These are phyloP conservation scores for Gnaphalium uliginosum DNA, from an alignment of 129 eudicot species.

Conservation along the genomic window DNA sequence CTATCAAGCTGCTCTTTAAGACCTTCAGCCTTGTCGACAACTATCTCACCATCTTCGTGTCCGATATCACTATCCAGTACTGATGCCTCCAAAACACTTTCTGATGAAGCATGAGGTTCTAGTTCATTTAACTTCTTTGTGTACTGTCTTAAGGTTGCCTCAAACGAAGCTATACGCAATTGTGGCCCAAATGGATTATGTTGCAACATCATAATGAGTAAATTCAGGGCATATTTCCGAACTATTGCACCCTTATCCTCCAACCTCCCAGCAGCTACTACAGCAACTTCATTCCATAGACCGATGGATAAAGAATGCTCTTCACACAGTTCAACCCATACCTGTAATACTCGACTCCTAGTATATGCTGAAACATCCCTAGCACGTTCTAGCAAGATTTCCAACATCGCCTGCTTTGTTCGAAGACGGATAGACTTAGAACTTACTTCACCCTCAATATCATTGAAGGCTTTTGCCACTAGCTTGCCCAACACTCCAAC, in stretches of 20 bases:
- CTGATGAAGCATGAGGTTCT: constrained; percentile 51
- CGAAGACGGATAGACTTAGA: constrained; percentile 85
- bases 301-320: constrained; percentile 90
- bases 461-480: constrained; percentile 79
- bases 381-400: constrained; percentile 89
- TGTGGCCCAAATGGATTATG: constrained; percentile 99
- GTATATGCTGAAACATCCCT: constrained; percentile 97
- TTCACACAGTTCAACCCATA: constrained; percentile 94
- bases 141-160: constrained; percentile 83
- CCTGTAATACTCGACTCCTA: constrained; percentile 89
- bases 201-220: constrained; percentile 91
- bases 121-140: constrained; percentile 83
- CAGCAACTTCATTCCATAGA: constrained; percentile 95
- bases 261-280: constrained; percentile 90
- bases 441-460: constrained; percentile 84
- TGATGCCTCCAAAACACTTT: constrained; percentile 46
- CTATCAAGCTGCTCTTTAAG: constrained; percentile 56
- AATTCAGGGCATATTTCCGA: constrained; percentile 83
- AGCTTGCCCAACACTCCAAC: constrained; percentile 91
- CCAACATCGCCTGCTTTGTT: constrained; percentile 97
- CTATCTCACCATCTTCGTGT: constrained; percentile 63
- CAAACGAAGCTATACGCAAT: constrained; percentile 80
- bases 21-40: constrained; percentile 34
- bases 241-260: constrained; percentile 95
- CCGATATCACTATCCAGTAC: constrained; percentile 44